A percentile compares a stretch with the other conserved stretches of the same genome.
Evolutionary conservation across 2,329 filamentous ascomycete genomes (phyloP).

Genomic region (Pyrenophora seminiperda): DNA sequence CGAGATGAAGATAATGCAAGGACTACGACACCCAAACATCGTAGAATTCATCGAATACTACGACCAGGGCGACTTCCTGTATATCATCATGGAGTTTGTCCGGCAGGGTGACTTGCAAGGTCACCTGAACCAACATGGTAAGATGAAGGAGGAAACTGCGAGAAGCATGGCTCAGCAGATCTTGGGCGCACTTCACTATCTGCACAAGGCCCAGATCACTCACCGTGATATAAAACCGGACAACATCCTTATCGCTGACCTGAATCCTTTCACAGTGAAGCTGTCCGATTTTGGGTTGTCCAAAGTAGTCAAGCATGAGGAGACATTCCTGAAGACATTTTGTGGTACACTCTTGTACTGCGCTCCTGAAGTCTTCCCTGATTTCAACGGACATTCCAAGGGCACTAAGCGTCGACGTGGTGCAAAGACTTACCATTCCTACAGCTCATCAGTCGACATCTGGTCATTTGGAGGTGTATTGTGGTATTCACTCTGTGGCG

Average conservation of each 20-base stretch:
- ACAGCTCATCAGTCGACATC: conserved; percentile 90
- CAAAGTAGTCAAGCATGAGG: conserved; percentile 87
- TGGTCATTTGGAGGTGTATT: conserved; percentile 95
- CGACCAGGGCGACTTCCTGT: conserved; percentile 78
- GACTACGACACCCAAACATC: conserved; percentile 83
- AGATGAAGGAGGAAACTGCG: conserved; percentile 70
- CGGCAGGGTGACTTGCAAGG: conserved; percentile 80
- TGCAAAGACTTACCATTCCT: conserved; percentile 62
- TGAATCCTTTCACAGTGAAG: conserved; percentile 80
- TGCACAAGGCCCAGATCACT: conserved; percentile 87
- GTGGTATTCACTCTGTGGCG: conserved; percentile 80
- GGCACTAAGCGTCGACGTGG: conserved; percentile 67
- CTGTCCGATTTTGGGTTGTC: conserved; percentile 96
- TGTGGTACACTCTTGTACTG: conserved; percentile 96
- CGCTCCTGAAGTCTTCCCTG: conserved; percentile 93
- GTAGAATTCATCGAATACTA: conserved; percentile 90
- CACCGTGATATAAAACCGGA: conserved; percentile 99
- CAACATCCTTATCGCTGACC: conserved; percentile 83
- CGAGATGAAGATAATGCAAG: conserved; percentile 95
- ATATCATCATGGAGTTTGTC: conserved; percentile 98
- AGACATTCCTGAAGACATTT: conserved; percentile 94
- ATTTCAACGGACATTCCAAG: conserved; percentile 70
- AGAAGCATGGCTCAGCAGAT: conserved; percentile 76
- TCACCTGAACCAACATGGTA: conserved; percentile 65
- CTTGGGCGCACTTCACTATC: conserved; percentile 79